Evolutionary conservation across 2,329 filamentous ascomycete genomes (phyloP).

Genomic region (Pyrenophora seminiperda): DNA sequence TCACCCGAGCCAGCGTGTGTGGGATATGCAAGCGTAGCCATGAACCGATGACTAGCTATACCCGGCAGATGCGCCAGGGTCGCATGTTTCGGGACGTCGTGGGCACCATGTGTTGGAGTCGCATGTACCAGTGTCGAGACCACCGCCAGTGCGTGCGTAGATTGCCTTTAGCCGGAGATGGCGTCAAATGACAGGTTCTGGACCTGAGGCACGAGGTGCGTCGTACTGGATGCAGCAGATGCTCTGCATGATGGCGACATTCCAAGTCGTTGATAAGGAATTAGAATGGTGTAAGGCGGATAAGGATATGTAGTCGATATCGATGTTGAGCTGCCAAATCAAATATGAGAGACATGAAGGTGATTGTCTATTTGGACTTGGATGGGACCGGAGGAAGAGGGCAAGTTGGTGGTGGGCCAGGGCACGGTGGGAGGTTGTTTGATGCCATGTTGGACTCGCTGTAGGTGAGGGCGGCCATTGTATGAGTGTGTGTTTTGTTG

Average conservation of each 20-base stretch:
- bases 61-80: constrained; percentile 27
- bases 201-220: constrained; percentile 28
- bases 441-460: constrained; percentile 47
- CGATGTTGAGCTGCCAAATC: constrained; percentile 32
- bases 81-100: constrained; percentile 21
- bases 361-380: constrained; percentile 40
- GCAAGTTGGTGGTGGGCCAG: constrained; percentile 55
- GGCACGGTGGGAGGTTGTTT: constrained; percentile 54
- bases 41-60: constrained; percentile 24
- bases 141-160: constrained; percentile 16
- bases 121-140: constrained; percentile 23
- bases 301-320: constrained; percentile 24
- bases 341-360: constrained; percentile 19
- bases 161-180: constrained; percentile 28
- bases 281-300: constrained; percentile 24
- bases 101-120: constrained; percentile 11
- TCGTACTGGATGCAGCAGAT: constrained; percentile 31
- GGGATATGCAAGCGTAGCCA: constrained; percentile 29
- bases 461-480: constrained; percentile 46
- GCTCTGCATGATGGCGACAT: constrained; percentile 32
- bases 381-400: constrained; percentile 54
- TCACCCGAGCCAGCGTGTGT: constrained; percentile 48
- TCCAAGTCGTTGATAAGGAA: constrained; percentile 23
- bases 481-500: constrained; percentile 14
- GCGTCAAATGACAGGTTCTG: constrained; percentile 24